Conservation (phyloP, 345 rosid species). For the Rhizophora mangle region DNA sequence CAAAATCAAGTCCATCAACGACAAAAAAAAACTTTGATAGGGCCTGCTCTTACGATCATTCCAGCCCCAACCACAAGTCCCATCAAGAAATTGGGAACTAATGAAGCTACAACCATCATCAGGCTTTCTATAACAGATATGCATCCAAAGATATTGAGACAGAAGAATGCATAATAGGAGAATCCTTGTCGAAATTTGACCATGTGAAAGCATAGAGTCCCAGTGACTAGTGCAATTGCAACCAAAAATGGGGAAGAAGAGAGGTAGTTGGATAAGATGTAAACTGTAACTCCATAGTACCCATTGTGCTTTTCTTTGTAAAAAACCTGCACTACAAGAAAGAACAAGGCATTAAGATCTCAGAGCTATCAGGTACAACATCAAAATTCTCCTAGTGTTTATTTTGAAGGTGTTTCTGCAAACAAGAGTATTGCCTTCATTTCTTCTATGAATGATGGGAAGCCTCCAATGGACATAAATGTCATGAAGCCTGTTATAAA, state of each 20-base stretch:
- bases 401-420: neutral
- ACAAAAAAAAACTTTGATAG: neutral
- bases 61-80: slow-evolving; percentile 77
- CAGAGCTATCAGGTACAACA: neutral
- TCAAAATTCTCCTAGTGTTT: neutral
- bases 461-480: slow-evolving; percentile 87
- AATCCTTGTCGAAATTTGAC: slow-evolving; percentile 65
- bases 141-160: slow-evolving; percentile 58
- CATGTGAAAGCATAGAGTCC: slow-evolving; percentile 58
- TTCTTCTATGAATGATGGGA: slow-evolving; percentile 83
- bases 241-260: slow-evolving; percentile 73
- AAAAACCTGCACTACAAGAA: slow-evolving; percentile 45
- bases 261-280: slow-evolving; percentile 62
- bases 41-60: slow-evolving; percentile 50
- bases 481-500: slow-evolving; percentile 81
- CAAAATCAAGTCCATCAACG: neutral
- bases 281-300: slow-evolving; percentile 67
- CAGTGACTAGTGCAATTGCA: slow-evolving; percentile 41
- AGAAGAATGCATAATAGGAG: slow-evolving; percentile 55
- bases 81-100: slow-evolving; percentile 82
- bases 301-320: slow-evolving; percentile 65
- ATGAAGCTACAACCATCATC: slow-evolving; percentile 83
- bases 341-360: neutral
- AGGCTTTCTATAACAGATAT: slow-evolving; percentile 77
- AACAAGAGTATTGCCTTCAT: slow-evolving; percentile 50